Evolutionary conservation across 768 basidiomycete genomes (phyloP).

Genomic region (Sarcomyxa edulis): DNA sequence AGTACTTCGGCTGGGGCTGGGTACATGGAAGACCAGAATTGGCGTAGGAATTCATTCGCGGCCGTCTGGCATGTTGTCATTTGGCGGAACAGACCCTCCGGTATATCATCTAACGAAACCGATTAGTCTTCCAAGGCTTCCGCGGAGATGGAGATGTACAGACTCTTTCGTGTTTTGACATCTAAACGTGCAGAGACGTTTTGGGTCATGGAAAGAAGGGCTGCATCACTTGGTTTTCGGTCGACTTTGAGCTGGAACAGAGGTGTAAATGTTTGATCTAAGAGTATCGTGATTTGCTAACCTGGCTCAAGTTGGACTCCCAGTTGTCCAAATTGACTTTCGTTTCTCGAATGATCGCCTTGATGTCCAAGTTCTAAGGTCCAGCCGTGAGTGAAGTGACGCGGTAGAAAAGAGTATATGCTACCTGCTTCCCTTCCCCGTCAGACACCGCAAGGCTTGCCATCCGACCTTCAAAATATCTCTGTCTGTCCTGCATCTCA

Average conservation of each 20-base stretch:
- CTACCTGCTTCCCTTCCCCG: constrained; percentile 25
- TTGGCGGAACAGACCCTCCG: constrained; percentile 70
- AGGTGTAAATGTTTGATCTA: neutral
- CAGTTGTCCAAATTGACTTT: constrained; percentile 47
- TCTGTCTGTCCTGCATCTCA: constrained; percentile 82
- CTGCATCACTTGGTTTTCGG: constrained; percentile 60
- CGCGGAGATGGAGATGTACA: constrained; percentile 12
- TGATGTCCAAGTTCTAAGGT: constrained; percentile 41
- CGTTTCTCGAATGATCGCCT: constrained; percentile 40
- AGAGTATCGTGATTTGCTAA: constrained; percentile 20
- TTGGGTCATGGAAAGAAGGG: constrained; percentile 69
- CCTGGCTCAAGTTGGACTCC: constrained; percentile 53
- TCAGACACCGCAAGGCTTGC: constrained; percentile 19
- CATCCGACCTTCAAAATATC: constrained; percentile 73
- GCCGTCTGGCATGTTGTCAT: constrained; percentile 90
- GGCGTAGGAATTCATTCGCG: constrained; percentile 92
- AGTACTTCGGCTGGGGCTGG: constrained; percentile 57
- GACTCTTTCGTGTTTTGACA: constrained; percentile 61
- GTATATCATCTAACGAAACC: constrained; percentile 60
- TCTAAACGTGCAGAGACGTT: constrained; percentile 73
- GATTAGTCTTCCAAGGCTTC: neutral
- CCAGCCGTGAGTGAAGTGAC: neutral
- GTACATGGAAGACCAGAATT: constrained; percentile 89
- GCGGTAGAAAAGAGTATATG: constrained; percentile 1
- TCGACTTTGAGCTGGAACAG: constrained; percentile 58